Conservation (phyloP, 2,329 filamentous ascomycete species). For the Colletotrichum euphorbiae region DNA sequence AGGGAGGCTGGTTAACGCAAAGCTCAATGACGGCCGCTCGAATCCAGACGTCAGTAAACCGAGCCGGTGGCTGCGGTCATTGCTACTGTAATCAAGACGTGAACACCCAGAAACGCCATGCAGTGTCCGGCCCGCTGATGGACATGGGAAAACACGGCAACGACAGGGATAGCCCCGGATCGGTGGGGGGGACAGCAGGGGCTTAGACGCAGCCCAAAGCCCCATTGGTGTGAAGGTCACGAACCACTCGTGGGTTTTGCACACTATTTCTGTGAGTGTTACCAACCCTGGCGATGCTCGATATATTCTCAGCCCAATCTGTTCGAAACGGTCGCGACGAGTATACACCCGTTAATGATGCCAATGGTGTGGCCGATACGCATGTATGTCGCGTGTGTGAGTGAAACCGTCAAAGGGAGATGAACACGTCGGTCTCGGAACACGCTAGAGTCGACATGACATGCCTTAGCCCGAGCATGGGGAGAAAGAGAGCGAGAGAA, state of each 20-base stretch:
- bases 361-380: constrained; percentile 3
- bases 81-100: background rate
- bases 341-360: background rate
- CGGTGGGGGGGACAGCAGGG: constrained; percentile 32
- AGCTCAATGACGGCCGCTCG: constrained; percentile 3
- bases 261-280: constrained; percentile 35
- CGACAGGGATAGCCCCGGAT: constrained; percentile 30
- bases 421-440: constrained; percentile 4
- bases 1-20: constrained; percentile 10
- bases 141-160: constrained; percentile 25
- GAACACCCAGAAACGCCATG: constrained; percentile 32
- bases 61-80: constrained; percentile 7
- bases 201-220: constrained; percentile 31
- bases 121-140: constrained; percentile 34
- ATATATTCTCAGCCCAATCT: constrained; percentile 19
- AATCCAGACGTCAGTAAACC: constrained; percentile 13
- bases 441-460: constrained; percentile 14
- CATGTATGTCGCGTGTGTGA: too few relatives aligned
- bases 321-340: constrained; percentile 20
- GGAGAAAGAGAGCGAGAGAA: background rate
- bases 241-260: constrained; percentile 9
- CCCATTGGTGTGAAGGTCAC: constrained; percentile 25
- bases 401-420: background rate
- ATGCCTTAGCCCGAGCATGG: constrained; percentile 10
- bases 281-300: constrained; percentile 1